These are phyloP conservation scores for Globisporangium sylvaticum DNA, from an alignment of 352 stramenopile genomes.

Conservation along the genomic window DNA sequence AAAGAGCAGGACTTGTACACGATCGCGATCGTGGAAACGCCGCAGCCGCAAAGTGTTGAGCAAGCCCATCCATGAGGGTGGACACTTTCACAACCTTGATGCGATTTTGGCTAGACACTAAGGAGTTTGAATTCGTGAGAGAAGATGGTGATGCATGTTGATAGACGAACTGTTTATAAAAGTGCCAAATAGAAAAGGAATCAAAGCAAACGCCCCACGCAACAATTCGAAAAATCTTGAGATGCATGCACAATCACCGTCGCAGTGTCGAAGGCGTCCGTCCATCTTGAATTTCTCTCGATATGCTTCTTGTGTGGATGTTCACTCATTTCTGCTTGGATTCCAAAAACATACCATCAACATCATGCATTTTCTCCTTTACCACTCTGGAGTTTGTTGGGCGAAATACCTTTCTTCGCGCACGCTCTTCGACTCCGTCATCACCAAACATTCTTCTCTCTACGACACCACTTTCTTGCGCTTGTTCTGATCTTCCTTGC, in stretches of 20 bases:
- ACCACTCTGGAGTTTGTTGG: not conserved
- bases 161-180: conserved; percentile 1
- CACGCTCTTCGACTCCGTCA: not conserved
- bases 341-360: not conserved
- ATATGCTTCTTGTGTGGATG: not conserved
- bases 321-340: not conserved
- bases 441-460: conserved; percentile 11
- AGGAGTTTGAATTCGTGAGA: not conserved
- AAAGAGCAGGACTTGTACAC: conserved; percentile 31
- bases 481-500: conserved; percentile 83
- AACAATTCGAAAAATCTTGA: not conserved
- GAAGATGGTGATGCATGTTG: not conserved
- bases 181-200: not conserved
- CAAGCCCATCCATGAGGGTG: not conserved
- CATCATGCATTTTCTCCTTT: not conserved
- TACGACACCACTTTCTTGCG: conserved; percentile 77
- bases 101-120: not conserved
- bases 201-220: not conserved
- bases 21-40: conserved; percentile 51
- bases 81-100: not conserved
- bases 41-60: conserved; percentile 22
- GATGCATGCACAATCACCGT: not conserved
- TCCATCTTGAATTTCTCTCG: not conserved
- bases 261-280: not conserved
- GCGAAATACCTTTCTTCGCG: not conserved